These are phyloP conservation scores for Aspergillus pseudoglaucus DNA, from an alignment of 2,329 filamentous ascomycete genomes.

Conservation along the genomic window DNA sequence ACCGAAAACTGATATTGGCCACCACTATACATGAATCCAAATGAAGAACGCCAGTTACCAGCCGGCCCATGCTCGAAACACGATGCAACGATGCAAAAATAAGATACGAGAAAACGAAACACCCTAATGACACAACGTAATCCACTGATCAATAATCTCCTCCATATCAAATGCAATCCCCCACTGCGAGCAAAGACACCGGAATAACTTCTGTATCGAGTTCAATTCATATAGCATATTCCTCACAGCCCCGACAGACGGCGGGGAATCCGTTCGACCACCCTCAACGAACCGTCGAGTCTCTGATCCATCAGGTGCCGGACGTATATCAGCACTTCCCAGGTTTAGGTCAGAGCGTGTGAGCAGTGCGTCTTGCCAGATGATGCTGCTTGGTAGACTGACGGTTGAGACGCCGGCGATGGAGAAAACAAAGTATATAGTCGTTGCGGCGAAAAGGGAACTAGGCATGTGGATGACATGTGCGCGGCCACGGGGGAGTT, in stretches of 20 bases:
- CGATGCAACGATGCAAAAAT: not conserved
- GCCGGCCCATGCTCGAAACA: not conserved
- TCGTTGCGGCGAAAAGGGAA: slow-evolving; percentile 39
- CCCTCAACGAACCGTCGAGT: slow-evolving; percentile 34
- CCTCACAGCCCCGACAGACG: slow-evolving; percentile 21
- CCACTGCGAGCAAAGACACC: slow-evolving; percentile 41
- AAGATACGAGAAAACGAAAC: not conserved
- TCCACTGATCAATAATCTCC: slow-evolving; percentile 40
- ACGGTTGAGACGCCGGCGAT: slow-evolving; percentile 34
- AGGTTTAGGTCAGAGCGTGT: slow-evolving; percentile 23
- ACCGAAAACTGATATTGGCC: too few relatives aligned
- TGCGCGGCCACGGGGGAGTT: slow-evolving; percentile 39
- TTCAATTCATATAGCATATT: slow-evolving; percentile 44
- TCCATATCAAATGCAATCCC: slow-evolving; percentile 43
- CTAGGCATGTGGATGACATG: slow-evolving; percentile 43
- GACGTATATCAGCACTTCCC: slow-evolving; percentile 17
- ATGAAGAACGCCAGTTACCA: too few relatives aligned
- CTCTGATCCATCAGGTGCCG: slow-evolving; percentile 23
- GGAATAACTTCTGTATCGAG: slow-evolving; percentile 42
- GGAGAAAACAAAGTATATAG: slow-evolving; percentile 37
- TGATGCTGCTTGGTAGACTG: slow-evolving; percentile 32
- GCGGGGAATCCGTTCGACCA: slow-evolving; percentile 15
- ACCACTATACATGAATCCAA: too few relatives aligned
- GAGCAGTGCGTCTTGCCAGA: slow-evolving; percentile 38
- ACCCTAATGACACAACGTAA: slow-evolving; percentile 34